Evolutionary conservation across 257 asterid genomes (phyloP), one percentile per base, ranked within the genome.

Genomic region (Eustoma russellianum): DNA sequence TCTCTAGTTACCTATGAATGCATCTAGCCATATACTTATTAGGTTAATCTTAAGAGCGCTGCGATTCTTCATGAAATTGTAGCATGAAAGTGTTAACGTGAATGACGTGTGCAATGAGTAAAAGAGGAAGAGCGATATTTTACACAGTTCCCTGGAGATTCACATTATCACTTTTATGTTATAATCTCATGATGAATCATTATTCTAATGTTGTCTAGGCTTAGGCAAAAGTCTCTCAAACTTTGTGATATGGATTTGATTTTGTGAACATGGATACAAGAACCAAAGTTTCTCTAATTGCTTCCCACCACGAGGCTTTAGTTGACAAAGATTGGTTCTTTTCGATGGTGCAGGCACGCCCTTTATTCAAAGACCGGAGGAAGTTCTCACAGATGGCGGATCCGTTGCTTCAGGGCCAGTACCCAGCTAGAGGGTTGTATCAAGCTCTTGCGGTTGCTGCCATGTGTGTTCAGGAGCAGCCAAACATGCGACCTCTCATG

Each of bases 391-490:
- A 74, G 54, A 74, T 77, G 81, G 78, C 81, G 2, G 78, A 77
- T 50, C 76, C 78, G 15, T 47, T 52, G 50, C 81, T 77, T 33
- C 81, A 74, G 48, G 81, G 81, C 8, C 81, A 66, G 56, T 77
- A 74, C 61, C 81, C 78, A 7, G 44, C 69, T 5, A 57, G 76
- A 51, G 81, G 84, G 6, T 47, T 77, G 50, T 74, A 68, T 49
- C 81, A 74, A 66, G 81, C 81, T 38, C 80, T 74, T 48, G 78
- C 84, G 3, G 74, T 77, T 14, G 84, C 78, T 9, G 81, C 81
- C 52, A 74, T 77, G 84, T 77, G 83, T 33, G 80, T 77, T 43
- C 76, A 77, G 48, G 83, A 77, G 66, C 74, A 77, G 59, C 80
- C 79, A 9, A 79, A 60, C 45, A 70, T 75, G 81, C 70, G 88